Percentiles rank a stretch among this genome's conserved stretches.
Evolutionary conservation across 2,329 filamentous ascomycete species (phyloP).

Genomic region (Pseudogymnoascus sp.): DNA sequence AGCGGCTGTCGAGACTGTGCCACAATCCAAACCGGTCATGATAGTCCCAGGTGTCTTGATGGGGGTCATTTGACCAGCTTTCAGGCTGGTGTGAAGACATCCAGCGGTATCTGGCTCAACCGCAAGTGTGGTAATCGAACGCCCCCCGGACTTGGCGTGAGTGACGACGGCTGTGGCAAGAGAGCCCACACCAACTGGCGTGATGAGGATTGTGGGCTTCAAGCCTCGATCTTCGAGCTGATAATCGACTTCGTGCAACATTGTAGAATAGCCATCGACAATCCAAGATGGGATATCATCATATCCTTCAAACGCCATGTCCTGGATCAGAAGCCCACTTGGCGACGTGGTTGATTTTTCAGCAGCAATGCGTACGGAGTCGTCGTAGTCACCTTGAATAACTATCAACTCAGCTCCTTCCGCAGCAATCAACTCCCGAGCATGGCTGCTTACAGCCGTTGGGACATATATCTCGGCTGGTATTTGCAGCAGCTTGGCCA

Average conservation of each 20-base stretch:
- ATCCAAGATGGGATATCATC: conserved; percentile 57
- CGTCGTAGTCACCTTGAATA: conserved; percentile 54
- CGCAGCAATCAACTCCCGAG: conserved; percentile 44
- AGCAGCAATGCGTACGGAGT: not conserved
- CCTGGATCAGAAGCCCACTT: conserved; percentile 53
- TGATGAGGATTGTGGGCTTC: conserved; percentile 44
- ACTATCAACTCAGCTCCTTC: conserved; percentile 56
- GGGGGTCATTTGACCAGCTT: conserved; percentile 32
- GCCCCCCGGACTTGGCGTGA: conserved; percentile 49
- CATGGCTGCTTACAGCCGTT: conserved; percentile 44
- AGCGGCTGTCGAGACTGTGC: conserved; percentile 39
- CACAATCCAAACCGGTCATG: conserved; percentile 44
- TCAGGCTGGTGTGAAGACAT: conserved; percentile 40
- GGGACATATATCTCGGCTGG: conserved; percentile 56
- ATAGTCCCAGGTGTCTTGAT: conserved; percentile 33
- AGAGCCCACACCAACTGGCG: conserved; percentile 64
- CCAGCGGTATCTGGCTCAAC: conserved; percentile 62
- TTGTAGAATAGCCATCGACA: conserved; percentile 68
- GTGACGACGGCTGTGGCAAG: conserved; percentile 59
- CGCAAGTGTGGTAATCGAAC: conserved; percentile 35
- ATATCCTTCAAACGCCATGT: conserved; percentile 55
- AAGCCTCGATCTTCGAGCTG: conserved; percentile 44
- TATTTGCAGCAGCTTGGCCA: conserved; percentile 53
- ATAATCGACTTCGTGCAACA: conserved; percentile 58
- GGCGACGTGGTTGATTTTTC: conserved; percentile 9